phyloP scores from a whole-genome alignment of 2,329 filamentous ascomycete species.

The Microsporum canis region DNA sequence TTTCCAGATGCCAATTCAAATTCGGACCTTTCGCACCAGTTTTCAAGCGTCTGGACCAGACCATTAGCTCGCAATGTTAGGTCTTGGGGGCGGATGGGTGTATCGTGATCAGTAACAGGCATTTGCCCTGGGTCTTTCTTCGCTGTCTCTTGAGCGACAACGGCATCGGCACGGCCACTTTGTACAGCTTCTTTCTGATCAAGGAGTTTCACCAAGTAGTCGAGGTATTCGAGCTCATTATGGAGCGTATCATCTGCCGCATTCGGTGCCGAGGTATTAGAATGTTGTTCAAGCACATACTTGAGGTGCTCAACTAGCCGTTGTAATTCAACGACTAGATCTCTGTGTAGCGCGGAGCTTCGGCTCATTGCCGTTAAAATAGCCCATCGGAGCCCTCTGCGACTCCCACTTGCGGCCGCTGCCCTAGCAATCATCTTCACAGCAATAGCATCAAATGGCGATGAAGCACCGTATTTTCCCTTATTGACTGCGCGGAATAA shows the following conservation, averaged over 20 bases:
- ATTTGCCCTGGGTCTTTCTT: not conserved
- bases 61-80: not conserved
- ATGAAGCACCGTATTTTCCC: conserved; percentile 25
- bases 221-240: conserved; percentile 8
- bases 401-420: conserved; percentile 21
- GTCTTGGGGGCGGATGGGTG: not conserved
- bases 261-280: not conserved
- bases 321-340: conserved; percentile 27
- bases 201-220: conserved; percentile 6
- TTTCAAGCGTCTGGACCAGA: not conserved
- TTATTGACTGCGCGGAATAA: conserved; percentile 28
- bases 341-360: conserved; percentile 20
- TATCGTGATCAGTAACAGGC: not conserved
- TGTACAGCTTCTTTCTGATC: conserved; percentile 1
- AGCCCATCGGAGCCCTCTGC: conserved; percentile 32
- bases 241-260: not conserved
- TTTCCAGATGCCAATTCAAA: conserved; percentile 7
- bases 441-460: conserved; percentile 27
- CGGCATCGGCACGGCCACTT: not conserved
- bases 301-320: conserved; percentile 14
- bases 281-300: not conserved
- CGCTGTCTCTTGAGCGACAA: not conserved
- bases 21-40: conserved; percentile 10
- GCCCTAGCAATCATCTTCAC: conserved; percentile 31
- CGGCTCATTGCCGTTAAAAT: conserved; percentile 29